Base-by-base conservation (phyloP, 352 stramenopile genomes). In the Aphanomyces astaci region DNA sequence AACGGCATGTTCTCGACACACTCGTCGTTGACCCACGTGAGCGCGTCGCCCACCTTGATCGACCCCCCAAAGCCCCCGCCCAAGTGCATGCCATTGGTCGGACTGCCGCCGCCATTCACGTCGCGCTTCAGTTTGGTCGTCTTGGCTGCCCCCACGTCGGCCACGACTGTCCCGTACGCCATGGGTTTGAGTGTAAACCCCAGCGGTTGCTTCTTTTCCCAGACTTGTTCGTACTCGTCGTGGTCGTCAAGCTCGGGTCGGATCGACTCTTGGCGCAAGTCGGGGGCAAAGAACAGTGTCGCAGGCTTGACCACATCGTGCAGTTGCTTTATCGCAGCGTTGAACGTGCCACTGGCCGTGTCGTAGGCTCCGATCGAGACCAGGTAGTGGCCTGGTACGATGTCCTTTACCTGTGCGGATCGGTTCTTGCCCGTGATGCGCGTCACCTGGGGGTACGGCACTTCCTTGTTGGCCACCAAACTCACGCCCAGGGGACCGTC, bases 141-240 rank as follows among this genome's bases (percentile, higher is more conserved):
- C 72, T 95, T 95, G 46, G 86, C 86, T 43, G 78, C 88, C 40
- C 86, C 86, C 13, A 95, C 72, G 36, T 95, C 86, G 1, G 86
- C 84, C 7, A 95, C 82, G 27, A 92, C 72, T 77, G 92, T 95
- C 1, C 84, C 83, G 25, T 76, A 76, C 32, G 74, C 69, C 48
- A 84, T 83, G 3, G 84, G 80, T 40, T 84, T 84, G 36, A 95
- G 82, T 0, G 86, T 95, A 43, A 95, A 95, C 19, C 73, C 82
- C 51, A 95, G 73, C 17, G 86, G 78, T 40, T 95, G 86, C 68
- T 95, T 95, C 79, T 95, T 95, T 64, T 95, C 86, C 86, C 86
- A 95, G 15, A 90, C 75, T 53, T 95, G 86, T 28, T 95, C 86
- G 56, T 92, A 95, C 52, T 95, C 86, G 57, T 95, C 84, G 3